Evolutionary conservation across 169 alveolate genomes (phyloP), one percentile per base, ranked within the genome.

Genomic region (Plasmodium vivax): DNA sequence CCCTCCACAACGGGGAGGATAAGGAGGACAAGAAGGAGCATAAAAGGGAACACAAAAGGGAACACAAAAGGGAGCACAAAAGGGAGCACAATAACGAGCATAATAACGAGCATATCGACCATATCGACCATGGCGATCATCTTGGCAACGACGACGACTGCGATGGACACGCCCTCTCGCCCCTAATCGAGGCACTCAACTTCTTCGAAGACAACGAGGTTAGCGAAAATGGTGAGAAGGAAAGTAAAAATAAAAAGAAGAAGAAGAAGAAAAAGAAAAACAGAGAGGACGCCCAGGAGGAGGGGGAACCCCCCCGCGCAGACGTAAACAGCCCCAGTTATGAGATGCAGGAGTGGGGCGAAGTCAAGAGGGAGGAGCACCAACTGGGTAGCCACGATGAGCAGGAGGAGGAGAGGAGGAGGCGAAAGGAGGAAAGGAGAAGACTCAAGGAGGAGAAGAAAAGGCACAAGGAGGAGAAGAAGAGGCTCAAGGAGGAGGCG

Each of bases 161-260:
- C 27, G 45, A 7, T 34, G 68, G 23, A 0, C 62, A 82, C 54
- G 14, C 34, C 56, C 51, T 82, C 23, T 82, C 90, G 19, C 90
- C 90, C 19, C 79, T 82, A 51, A 82, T 82, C 23, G 41, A 14
- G 38, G 90, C 90, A 7, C 90, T 56, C 68, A 58, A 82, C 19
- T 1, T 30, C 36, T 82, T 82, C 72, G 90, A 82, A 82, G 23
- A 30, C 38, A 34, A 82, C 27, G 27, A 5, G 47, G 30, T 9
- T 6, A 23, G 30, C 23, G 36, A 62, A n/a, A n/a, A n/a, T 14
- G 36, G 12, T 0, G 68, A 23, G 5, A 51, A 82, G 79, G 68
- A 30, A 23, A 82, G 54, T n/a, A 82, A 54, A 82, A 54, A 82
- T 54, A 54, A 82, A 14, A 81, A 45, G n/a, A 82, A 30, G 51